Evolutionary conservation across 768 basidiomycete genomes (phyloP), one percentile per base, ranked within the genome.

Genomic region (Mycena maculata): DNA sequence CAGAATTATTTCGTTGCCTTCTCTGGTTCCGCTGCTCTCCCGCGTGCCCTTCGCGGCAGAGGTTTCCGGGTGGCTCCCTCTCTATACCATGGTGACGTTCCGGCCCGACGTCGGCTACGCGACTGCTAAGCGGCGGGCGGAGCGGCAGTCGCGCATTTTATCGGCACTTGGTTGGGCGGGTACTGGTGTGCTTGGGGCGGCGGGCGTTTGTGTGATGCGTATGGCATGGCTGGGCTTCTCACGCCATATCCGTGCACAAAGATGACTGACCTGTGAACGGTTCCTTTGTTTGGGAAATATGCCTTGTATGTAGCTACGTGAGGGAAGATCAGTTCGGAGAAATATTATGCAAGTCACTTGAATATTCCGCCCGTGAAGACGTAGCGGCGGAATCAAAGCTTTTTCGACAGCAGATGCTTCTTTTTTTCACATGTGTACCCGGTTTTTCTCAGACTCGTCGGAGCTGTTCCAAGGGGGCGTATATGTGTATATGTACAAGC

Each of bases 11-110:
- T 80, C 86, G 55, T 76, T 87, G 61, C 75, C 80, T 65, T 82
- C 82, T 67, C 77, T 88, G 71, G 80, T 80, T 47, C 84, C 85
- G 60, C 74, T 78, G 22, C 72, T 90, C 69, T 79, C 86, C 68
- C 82, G 77, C 65, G 76, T 83, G 52, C 84, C 91, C 12, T 94
- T 91, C 78, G 86, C 89, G 38, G 77, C 89, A 65, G 76, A 77
- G 65, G 79, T 83, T 66, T 91, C 77, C 69, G 95, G 94, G 39
- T 98, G 96, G 96, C 86, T 96, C 56, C 93, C 95, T 63, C 84
- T 97, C 54, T 99, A 99, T 79, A 94, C 94, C 36, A 98, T 99
- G 96, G 92, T 98, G 71, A 98, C 97, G 47, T 99, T 99, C 82
- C 88, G 97, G 44, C 94, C 95, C 55, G 97, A 99, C 79, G 88